Conservation (phyloP, 1,139 yeast species). For the Blastobotrys petasosporus region DNA sequence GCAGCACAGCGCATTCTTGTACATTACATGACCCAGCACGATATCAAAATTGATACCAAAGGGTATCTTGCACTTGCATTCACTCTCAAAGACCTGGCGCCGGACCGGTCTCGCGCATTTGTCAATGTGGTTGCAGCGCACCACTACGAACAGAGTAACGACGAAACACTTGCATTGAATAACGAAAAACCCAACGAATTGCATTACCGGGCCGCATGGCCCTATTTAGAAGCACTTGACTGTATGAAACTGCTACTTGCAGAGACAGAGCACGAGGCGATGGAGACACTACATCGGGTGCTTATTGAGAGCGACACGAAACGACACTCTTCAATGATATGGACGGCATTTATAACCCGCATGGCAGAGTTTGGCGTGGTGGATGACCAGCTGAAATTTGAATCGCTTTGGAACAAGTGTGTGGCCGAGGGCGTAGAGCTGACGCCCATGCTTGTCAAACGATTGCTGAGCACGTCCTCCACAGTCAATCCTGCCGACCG, state of each 20-base stretch:
- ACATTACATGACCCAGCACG: conserved; percentile 17
- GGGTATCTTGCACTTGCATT: conserved; percentile 31
- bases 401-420: too few relatives aligned
- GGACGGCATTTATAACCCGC: conserved; percentile 23
- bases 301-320: background rate
- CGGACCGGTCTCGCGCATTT: conserved; percentile 19
- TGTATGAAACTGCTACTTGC: conserved; percentile 19
- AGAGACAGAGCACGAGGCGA: conserved; percentile 16
- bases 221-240: conserved; percentile 16
- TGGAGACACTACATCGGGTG: conserved; percentile 12
- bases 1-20: conserved; percentile 27
- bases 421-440: too few relatives aligned
- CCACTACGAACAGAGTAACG: conserved; percentile 21
- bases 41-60: conserved; percentile 27
- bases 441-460: too few relatives aligned
- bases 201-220: background rate
- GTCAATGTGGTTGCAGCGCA: conserved; percentile 21
- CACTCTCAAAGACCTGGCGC: conserved; percentile 17
- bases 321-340: conserved; percentile 13
- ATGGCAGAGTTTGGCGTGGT: conserved; percentile 21
- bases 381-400: background rate
- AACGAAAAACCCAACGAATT: background rate
- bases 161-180: conserved; percentile 20
- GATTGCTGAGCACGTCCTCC: too few relatives aligned
- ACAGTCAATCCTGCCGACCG: too few relatives aligned